phyloP scores from a whole-genome alignment of 2,329 filamentous ascomycete genomes.

The Cladophialophora carrionii region DNA sequence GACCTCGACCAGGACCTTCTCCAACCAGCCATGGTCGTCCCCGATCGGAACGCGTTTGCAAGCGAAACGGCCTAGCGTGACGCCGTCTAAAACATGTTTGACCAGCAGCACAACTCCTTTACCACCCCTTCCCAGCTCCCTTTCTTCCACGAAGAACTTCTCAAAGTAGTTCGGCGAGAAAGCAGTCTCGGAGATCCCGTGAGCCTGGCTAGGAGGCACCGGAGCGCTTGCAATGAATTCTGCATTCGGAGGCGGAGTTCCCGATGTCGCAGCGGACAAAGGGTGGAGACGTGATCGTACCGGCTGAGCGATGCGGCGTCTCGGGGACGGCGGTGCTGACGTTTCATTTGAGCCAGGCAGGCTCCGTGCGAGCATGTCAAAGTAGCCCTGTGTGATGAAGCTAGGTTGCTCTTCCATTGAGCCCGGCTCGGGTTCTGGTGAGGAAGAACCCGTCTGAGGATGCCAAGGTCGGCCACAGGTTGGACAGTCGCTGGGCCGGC shows the following conservation, averaged over 20 bases:
- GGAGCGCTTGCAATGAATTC: conserved; percentile 54
- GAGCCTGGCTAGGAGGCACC: conserved; percentile 46
- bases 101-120: conserved; percentile 96
- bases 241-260: conserved; percentile 53
- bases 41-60: conserved; percentile 97
- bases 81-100: conserved; percentile 86
- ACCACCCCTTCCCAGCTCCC: conserved; percentile 82
- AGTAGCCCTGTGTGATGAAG: conserved; percentile 91
- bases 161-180: conserved; percentile 94
- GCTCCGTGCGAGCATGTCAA: conserved; percentile 80
- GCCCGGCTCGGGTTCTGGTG: conserved; percentile 45
- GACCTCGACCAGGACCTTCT: conserved; percentile 92
- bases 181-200: conserved; percentile 80
- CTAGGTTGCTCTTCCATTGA: conserved; percentile 53
- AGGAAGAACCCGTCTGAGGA: conserved; percentile 46
- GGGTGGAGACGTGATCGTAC: conserved; percentile 46
- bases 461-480: conserved; percentile 77
- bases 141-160: conserved; percentile 88
- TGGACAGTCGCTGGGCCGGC: conserved; percentile 69
- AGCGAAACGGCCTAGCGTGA: conserved; percentile 85
- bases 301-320: conserved; percentile 53
- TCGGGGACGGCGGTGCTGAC: conserved; percentile 54
- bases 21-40: conserved; percentile 91
- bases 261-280: conserved; percentile 33
- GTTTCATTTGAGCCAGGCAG: conserved; percentile 55